Evolutionary conservation across 2,329 filamentous ascomycete species (phyloP), one percentile per base, ranked within the genome.

Genomic region (Cercospora brassicicola): DNA sequence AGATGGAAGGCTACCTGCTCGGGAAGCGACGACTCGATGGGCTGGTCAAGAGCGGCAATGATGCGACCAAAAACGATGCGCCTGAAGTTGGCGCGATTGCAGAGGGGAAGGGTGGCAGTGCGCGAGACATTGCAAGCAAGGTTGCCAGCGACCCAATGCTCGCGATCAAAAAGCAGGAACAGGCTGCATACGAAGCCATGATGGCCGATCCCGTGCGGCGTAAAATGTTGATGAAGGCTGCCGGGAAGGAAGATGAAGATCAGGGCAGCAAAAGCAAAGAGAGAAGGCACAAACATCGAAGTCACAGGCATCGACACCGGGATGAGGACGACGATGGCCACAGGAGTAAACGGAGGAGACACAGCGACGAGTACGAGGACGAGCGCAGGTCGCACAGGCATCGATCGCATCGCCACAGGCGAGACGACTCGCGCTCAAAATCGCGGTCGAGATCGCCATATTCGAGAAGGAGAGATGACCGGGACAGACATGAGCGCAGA

Each of bases 1-100:
- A 98, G 81, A 93, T 92, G 82, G 95, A 99, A 77, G 93, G 91
- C 3, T 99, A 96, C 78, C 82, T 99, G 1, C 84, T 99, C 13
- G 95, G 95, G 62, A 98, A 97, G 84, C 87, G 95, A 67, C 87
- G 94, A 67, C 94, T 99, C 78, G 94, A 98, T 82, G 89, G 90
- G 11, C 84, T 99, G 64, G 88, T 93, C 53, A 92, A 95, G 78
- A 92, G 91, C 59, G 92, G 96, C 59, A 88, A 88, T 73, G 91
- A 95, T 78, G 91, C 91, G 71, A 81, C 97, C 66, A 90, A 93
- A 79, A 97, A 96, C 79, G 80, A 82, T 57, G 80, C 80, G 30
- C 76, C 80, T 39, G 77, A 81, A 60, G 76, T 74, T n/a, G 84
- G 76, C 78, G 86, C 87, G 69, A 84, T 90, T 82, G 87, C 88